Percentiles rank a stretch among this genome's conserved stretches.
Conservation (phyloP, 345 rosid species). For the Stellera chamaejasme region DNA sequence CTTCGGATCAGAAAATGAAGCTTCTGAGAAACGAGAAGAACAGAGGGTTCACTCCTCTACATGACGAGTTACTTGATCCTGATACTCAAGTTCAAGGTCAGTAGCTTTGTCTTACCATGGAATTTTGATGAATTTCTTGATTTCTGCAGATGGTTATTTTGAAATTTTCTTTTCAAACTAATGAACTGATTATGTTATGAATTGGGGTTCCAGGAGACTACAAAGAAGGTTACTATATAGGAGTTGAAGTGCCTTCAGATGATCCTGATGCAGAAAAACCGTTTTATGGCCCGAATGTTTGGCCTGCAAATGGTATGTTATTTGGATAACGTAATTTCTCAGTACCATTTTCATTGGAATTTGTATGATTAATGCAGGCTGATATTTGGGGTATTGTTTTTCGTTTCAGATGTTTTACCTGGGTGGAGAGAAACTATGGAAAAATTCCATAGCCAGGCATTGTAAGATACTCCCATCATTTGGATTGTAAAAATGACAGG, state of each 20-base stretch:
- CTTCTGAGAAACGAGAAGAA: constrained; percentile 61
- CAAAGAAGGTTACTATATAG: constrained; percentile 86
- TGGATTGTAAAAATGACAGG: neutral
- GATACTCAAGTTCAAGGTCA: constrained; percentile 50
- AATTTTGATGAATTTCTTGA: neutral
- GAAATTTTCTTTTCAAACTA: neutral
- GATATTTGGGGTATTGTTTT: neutral
- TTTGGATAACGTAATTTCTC: too few relatives aligned
- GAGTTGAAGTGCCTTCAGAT: constrained; percentile 64
- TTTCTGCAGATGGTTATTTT: neutral
- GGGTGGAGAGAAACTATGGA: constrained; percentile 80
- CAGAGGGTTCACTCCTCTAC: constrained; percentile 75
- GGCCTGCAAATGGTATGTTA: constrained; percentile 58
- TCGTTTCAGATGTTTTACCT: constrained; percentile 41
- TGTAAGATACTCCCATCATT: constrained; percentile 30
- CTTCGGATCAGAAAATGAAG: constrained; percentile 53
- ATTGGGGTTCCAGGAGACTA: constrained; percentile 61
- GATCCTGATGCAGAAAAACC: constrained; percentile 58
- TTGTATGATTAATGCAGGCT: neutral
- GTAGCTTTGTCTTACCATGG: constrained; percentile 2
- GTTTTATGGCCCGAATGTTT: constrained; percentile 73
- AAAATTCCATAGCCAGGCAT: constrained; percentile 51
- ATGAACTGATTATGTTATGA: constrained; percentile 1
- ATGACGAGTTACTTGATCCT: constrained; percentile 66
- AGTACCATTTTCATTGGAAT: neutral